These are phyloP conservation scores for Grosmannia penicillata DNA, from an alignment of 2,329 filamentous ascomycete species.

Conservation along the genomic window DNA sequence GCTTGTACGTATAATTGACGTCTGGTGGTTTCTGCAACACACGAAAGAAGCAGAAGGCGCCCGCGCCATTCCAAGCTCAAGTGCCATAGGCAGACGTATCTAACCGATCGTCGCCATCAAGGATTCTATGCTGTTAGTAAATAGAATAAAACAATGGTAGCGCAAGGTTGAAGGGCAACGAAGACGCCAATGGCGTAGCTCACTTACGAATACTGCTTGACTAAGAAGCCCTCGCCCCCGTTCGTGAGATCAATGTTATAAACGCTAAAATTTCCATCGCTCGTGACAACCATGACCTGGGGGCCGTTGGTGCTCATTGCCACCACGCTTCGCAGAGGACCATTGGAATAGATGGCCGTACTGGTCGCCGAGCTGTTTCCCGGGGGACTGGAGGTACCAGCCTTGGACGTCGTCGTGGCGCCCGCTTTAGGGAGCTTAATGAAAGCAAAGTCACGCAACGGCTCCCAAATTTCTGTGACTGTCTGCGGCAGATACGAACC, in stretches of 20 bases:
- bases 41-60: not conserved
- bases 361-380: slow-evolving; percentile 15
- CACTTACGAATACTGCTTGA: slow-evolving; percentile 84
- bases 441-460: slow-evolving; percentile 85
- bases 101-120: slow-evolving; percentile 39
- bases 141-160: not conserved
- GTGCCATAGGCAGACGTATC: slow-evolving; percentile 30
- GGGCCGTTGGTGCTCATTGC: slow-evolving; percentile 91
- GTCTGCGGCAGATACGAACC: slow-evolving; percentile 86
- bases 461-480: slow-evolving; percentile 97
- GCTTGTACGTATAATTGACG: no score
- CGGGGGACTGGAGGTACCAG: slow-evolving; percentile 6
- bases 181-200: not conserved
- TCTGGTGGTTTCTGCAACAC: no score
- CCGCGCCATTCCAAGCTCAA: not conserved
- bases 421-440: slow-evolving; percentile 68
- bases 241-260: slow-evolving; percentile 92
- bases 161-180: no score
- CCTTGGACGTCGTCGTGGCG: slow-evolving; percentile 13
- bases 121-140: slow-evolving; percentile 22
- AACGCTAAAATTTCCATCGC: slow-evolving; percentile 86
- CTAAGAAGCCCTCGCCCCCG: slow-evolving; percentile 80
- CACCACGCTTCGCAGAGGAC: slow-evolving; percentile 74
- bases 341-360: slow-evolving; percentile 13
- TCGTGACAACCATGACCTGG: slow-evolving; percentile 96